Percentiles rank a stretch among this genome's conserved stretches.
These are phyloP conservation scores for Coemansia pectinata DNA, from an alignment of 192 early-diverging fungal genomes.

Conservation along the genomic window DNA sequence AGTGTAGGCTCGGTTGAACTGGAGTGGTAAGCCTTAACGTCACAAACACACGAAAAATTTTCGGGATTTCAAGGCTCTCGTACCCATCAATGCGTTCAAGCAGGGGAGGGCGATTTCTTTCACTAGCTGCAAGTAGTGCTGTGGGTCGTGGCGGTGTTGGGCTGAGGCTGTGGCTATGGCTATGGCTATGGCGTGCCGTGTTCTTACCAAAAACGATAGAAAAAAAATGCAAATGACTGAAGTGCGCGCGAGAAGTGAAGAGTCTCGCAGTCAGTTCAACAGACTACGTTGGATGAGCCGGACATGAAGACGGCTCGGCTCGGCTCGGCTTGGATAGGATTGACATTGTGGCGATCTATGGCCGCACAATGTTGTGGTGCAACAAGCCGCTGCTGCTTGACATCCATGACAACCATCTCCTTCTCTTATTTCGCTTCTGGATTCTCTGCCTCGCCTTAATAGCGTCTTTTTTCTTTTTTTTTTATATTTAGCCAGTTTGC, in stretches of 20 bases:
- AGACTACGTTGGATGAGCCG: background rate
- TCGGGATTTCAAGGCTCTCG: background rate
- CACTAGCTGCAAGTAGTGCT: background rate
- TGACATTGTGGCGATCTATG: background rate
- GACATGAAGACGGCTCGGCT: background rate
- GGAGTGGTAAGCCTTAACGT: background rate
- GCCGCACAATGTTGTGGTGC: constrained; percentile 5
- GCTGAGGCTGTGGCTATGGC: background rate
- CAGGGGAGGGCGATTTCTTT: background rate
- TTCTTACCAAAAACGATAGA: background rate
- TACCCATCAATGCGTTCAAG: constrained; percentile 21
- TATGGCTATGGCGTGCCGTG: background rate
- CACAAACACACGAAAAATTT: background rate
- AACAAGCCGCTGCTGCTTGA: background rate
- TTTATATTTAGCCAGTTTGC: background rate
- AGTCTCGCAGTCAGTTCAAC: background rate
- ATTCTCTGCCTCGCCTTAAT: background rate
- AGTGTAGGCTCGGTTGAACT: background rate
- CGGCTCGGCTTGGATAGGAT: background rate
- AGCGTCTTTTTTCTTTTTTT: constrained; percentile 24
- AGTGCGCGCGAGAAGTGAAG: background rate
- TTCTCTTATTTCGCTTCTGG: background rate
- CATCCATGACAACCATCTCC: background rate
- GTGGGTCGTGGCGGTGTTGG: background rate
- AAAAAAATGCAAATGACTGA: background rate